Evolutionary conservation across 257 asterid species (phyloP), one percentile per base, ranked within the genome.

Genomic region (Nicotiana sylvestris): DNA sequence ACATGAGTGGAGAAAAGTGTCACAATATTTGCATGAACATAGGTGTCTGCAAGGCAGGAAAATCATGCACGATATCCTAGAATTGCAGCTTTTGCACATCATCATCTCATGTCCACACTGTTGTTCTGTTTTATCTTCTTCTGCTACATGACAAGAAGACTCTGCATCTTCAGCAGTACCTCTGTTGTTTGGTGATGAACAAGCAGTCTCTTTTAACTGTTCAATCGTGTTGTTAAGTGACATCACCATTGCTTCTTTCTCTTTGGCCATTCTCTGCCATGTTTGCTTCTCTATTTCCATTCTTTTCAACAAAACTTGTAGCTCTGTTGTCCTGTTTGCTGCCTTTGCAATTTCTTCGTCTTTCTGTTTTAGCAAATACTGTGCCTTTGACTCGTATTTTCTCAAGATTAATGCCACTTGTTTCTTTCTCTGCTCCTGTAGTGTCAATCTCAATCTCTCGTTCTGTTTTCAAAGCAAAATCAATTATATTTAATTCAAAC

Each of bases 1-100:
- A 77, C 99, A 96, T 25, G 82, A 86, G 83, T 85, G 77, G 76
- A 94, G 87, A 77, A 92, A 86, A 35, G 89, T 86, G 15, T 86
- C 94, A 69, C 98, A 96, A 46, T 69, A 78, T 51, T 81, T 82
- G 90, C 99, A 96, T 9, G 89, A 87, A 51, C 92, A 92, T 0
- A 96, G 90, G 84, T 96, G 99, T 77, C 98, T 87, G 68, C 98
- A 96, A 1, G 98, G 98, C 46, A 96, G 76, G 85, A 94, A 81
- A 61, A 96, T 81, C 13, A 94, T 90, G 77, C 96, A 83, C 86
- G 92, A 84, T 21, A 81, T 82, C 82, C 93, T 69, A 77, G 51
- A 30, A 53, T 82, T 84, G 85, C 99, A 94, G 53, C 87, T 70
- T 81, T 88, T 91, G 85, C 99, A 95, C 2, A 80, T 46, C 91